These are phyloP conservation scores for Phyllosticta citrichinensis DNA, from an alignment of 2,329 filamentous ascomycete genomes.

Conservation along the genomic window DNA sequence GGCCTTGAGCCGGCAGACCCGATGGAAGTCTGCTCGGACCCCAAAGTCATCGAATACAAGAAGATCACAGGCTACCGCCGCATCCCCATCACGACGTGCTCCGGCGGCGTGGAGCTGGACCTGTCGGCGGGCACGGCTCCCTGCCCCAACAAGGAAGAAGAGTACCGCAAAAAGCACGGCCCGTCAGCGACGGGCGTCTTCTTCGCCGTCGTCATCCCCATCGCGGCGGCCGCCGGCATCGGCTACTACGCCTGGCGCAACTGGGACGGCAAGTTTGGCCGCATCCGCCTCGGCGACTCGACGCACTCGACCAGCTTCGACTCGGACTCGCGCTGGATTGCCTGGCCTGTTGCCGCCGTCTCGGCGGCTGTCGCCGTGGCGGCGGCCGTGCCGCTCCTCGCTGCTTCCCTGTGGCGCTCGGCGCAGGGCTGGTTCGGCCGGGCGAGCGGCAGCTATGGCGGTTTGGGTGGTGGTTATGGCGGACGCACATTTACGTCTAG, in stretches of 20 bases:
- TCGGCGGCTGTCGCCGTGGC: constrained; percentile 46
- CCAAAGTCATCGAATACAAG: constrained; percentile 72
- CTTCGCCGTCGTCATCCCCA: constrained; percentile 70
- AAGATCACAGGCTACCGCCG: constrained; percentile 80
- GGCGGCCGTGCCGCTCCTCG: constrained; percentile 54
- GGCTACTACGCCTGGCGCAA: constrained; percentile 80
- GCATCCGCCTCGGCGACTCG: constrained; percentile 71
- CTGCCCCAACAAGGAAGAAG: constrained; percentile 72
- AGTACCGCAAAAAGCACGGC: constrained; percentile 64
- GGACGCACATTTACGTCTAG: constrained; percentile 73
- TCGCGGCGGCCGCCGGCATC: constrained; percentile 57
- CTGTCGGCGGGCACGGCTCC: constrained; percentile 50
- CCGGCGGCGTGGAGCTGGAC: constrained; percentile 65
- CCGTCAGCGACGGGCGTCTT: constrained; percentile 67
- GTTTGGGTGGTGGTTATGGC: constrained; percentile 39
- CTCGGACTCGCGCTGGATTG: constrained; percentile 65
- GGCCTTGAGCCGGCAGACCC: constrained; percentile 60
- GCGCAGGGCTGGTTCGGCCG: constrained; percentile 41
- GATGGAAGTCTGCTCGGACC: constrained; percentile 44
- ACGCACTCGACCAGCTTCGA: constrained; percentile 38
- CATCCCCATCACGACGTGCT: constrained; percentile 81
- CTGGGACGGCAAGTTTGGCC: constrained; percentile 84
- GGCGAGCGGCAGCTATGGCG: constrained; percentile 35
- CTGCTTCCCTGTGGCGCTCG: constrained; percentile 62
- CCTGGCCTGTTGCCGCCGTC: constrained; percentile 53